Percentiles rank a stretch among this genome's conserved stretches.
Conservation (phyloP, 1,284 basidiomycete genomes). For the Phylloboletellus chloephorus region DNA sequence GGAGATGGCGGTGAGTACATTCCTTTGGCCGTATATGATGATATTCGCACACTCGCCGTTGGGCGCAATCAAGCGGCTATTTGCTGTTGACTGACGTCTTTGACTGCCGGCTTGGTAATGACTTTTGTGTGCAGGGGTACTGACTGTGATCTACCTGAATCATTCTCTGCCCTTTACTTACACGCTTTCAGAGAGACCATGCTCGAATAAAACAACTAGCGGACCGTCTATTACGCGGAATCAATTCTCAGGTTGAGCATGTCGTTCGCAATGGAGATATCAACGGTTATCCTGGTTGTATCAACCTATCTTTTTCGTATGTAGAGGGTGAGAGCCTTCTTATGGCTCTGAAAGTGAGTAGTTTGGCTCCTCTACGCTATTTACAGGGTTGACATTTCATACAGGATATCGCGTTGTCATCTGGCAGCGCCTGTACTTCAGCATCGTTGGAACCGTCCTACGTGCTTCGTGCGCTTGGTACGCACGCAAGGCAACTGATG, state of each 20-base stretch:
- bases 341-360: constrained; percentile 94
- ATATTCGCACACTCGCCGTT: constrained; percentile 38
- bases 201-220: constrained; percentile 73
- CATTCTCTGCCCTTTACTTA: constrained; percentile 9
- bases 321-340: constrained; percentile 96
- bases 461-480: constrained; percentile 91
- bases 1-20: constrained; percentile 83
- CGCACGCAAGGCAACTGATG: constrained; percentile 13
- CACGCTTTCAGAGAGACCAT: constrained; percentile 68
- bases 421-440: constrained; percentile 97
- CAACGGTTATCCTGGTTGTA: constrained; percentile 86
- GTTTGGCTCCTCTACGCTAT: not conserved
- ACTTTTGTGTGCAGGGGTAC: constrained; percentile 84
- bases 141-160: constrained; percentile 42
- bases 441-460: constrained; percentile 98
- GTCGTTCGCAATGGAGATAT: constrained; percentile 93
- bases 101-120: constrained; percentile 53
- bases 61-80: constrained; percentile 36
- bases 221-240: constrained; percentile 75
- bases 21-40: constrained; percentile 41
- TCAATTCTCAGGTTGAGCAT: constrained; percentile 81
- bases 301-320: constrained; percentile 95
- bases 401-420: constrained; percentile 93
- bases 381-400: constrained; percentile 5
- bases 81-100: constrained; percentile 12